Evolutionary conservation across 257 asterid species (phyloP).

Genomic region (Fraxinus pennsylvanica): DNA sequence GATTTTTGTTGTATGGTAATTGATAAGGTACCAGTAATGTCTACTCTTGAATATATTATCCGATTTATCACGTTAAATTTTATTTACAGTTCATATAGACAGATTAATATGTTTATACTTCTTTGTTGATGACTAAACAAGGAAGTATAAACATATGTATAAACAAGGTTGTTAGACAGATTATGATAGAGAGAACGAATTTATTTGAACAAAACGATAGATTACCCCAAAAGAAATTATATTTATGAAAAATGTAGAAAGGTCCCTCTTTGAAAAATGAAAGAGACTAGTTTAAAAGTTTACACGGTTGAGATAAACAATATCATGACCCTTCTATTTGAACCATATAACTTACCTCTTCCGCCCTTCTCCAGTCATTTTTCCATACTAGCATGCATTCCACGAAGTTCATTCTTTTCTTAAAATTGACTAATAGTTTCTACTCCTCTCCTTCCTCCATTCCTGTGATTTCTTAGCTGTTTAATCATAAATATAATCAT

Average conservation of each 20-base stretch:
- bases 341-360: neutral
- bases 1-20: neutral
- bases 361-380: neutral
- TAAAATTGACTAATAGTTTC: too few species aligned
- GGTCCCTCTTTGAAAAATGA: neutral
- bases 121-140: neutral
- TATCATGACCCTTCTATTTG: neutral
- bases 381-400: neutral
- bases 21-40: neutral
- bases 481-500: neutral
- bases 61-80: neutral
- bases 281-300: neutral
- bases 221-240: too few species aligned
- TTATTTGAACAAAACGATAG: neutral
- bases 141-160: too few species aligned
- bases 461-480: neutral
- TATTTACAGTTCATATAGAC: neutral
- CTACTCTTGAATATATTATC: neutral
- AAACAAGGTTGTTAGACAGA: too few species aligned
- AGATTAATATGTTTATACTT: too few species aligned
- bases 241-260: too few species aligned
- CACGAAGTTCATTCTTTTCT: neutral
- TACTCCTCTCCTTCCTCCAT: neutral
- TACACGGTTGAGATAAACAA: too few species aligned
- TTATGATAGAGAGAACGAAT: neutral